Evolutionary conservation across 371 early-diverging fungal genomes (phyloP).

Genomic region (Mucor velutinosus): DNA sequence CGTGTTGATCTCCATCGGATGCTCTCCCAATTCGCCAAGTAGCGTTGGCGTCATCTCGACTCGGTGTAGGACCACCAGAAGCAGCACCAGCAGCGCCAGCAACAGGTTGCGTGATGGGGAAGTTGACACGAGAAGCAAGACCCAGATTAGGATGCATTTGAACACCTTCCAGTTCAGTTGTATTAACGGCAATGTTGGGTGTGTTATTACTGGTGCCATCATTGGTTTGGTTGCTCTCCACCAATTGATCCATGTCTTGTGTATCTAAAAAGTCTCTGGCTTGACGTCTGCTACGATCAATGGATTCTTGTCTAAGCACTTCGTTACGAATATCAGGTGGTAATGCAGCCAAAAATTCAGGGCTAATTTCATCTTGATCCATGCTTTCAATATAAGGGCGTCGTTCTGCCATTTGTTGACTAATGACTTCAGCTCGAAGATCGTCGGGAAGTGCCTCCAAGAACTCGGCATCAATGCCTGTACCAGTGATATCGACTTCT

Average conservation of each 20-base stretch:
- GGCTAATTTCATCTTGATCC: slow-evolving; percentile 53
- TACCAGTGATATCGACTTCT: slow-evolving; percentile 87
- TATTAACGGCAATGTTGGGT: slow-evolving; percentile 12
- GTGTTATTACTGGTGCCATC: background rate
- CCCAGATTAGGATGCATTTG: slow-evolving; percentile 4
- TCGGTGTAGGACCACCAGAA: background rate
- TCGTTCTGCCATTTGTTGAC: slow-evolving; percentile 55
- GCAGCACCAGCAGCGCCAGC: background rate
- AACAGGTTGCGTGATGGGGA: background rate
- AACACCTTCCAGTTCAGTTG: slow-evolving; percentile 32
- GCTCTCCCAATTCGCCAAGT: slow-evolving; percentile 11
- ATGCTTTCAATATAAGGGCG: slow-evolving; percentile 22
- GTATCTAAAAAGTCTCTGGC: background rate
- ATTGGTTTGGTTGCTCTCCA: background rate
- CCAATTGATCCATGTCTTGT: background rate
- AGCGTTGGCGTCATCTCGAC: background rate
- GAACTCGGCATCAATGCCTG: slow-evolving; percentile 94
- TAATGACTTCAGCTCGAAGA: slow-evolving; percentile 89
- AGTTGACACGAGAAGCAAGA: background rate
- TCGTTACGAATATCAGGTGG: slow-evolving; percentile 74
- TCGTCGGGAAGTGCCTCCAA: slow-evolving; percentile 96
- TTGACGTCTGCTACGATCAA: slow-evolving; percentile 32
- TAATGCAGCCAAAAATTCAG: slow-evolving; percentile 73
- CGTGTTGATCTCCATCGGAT: background rate
- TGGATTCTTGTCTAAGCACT: slow-evolving; percentile 54